A percentile compares a stretch with the other conserved stretches of the same genome.
phyloP scores from a whole-genome alignment of 345 rosid species.

The Eucalyptus cladocalyx region DNA sequence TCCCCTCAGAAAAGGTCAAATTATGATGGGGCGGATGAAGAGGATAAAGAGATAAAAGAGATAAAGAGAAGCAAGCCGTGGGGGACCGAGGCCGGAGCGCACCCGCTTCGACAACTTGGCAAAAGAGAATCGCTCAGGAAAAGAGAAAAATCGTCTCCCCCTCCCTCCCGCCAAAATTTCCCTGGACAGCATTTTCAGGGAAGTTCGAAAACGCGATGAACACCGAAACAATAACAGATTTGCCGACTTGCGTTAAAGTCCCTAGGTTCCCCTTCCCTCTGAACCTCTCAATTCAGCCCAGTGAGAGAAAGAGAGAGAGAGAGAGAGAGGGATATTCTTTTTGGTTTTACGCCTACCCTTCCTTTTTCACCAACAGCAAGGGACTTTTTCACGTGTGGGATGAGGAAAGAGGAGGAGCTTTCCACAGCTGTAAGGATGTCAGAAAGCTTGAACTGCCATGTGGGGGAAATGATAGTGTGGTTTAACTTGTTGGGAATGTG shows the following conservation, averaged over 20 bases:
- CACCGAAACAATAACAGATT: not conserved
- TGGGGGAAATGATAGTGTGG: not conserved
- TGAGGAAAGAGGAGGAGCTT: not conserved
- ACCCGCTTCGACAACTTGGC: not conserved
- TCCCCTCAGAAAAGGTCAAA: not conserved
- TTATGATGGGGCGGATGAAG: not conserved
- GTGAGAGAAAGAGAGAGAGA: not conserved
- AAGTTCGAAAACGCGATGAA: not conserved
- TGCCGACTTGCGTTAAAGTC: not conserved
- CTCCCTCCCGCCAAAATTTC: not conserved
- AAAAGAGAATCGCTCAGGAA: not conserved
- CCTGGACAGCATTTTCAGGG: not conserved
- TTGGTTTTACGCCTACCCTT: not conserved
- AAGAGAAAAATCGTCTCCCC: not conserved
- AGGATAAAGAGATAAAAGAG: not conserved
- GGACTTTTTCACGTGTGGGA: not conserved
- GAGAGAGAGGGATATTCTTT: not conserved
- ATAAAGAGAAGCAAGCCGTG: not conserved
- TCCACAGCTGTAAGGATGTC: not conserved
- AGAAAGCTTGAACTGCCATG: not conserved
- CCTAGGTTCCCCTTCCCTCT: not conserved
- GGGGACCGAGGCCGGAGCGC: not conserved
- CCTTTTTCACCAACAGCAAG: not conserved
- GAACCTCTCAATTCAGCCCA: not conserved
- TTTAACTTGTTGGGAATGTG: not conserved